phyloP scores from a whole-genome alignment of 352 stramenopile species.

The Pythium scleroteichum region DNA sequence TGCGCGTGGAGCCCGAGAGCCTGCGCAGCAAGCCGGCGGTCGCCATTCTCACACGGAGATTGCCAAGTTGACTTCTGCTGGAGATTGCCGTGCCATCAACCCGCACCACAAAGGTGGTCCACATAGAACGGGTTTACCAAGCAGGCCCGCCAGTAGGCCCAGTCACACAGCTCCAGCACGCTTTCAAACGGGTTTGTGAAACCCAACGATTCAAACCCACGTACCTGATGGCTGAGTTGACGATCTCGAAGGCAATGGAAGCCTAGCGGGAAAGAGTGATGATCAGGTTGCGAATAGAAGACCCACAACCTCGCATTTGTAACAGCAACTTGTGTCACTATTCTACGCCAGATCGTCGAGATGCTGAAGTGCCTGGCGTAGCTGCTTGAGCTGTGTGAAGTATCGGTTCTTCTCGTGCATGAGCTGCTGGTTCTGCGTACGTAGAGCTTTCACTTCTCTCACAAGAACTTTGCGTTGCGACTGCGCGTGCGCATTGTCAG shows the following conservation, averaged over 20 bases:
- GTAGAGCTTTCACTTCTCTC: conserved; percentile 75
- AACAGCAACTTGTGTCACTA: conserved; percentile 14
- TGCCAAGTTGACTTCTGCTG: conserved; percentile 9
- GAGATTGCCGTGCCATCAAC: conserved; percentile 9
- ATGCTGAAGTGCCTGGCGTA: conserved; percentile 72
- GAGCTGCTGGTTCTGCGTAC: conserved; percentile 68
- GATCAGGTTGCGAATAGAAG: conserved; percentile 19
- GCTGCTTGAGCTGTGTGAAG: conserved; percentile 73
- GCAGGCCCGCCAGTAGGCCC: background rate
- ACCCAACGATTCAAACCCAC: conserved; percentile 7
- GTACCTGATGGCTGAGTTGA: conserved; percentile 12
- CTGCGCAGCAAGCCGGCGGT: conserved; percentile 26
- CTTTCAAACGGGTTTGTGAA: conserved; percentile 10
- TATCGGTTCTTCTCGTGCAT: conserved; percentile 66
- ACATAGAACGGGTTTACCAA: conserved; percentile 7
- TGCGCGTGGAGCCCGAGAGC: conserved; percentile 25
- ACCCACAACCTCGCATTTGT: background rate
- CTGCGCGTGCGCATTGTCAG: conserved; percentile 12
- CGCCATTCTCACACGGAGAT: conserved; percentile 17
- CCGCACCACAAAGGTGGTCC: conserved; percentile 21
- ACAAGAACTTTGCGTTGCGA: conserved; percentile 82
- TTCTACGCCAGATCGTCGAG: conserved; percentile 45
- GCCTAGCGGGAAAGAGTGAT: conserved; percentile 19
- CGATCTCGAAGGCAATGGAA: conserved; percentile 32
- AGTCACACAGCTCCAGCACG: too few species aligned